Conservation (phyloP, 176 grass and related monocot species). For the Hordeum vulgare region DNA sequence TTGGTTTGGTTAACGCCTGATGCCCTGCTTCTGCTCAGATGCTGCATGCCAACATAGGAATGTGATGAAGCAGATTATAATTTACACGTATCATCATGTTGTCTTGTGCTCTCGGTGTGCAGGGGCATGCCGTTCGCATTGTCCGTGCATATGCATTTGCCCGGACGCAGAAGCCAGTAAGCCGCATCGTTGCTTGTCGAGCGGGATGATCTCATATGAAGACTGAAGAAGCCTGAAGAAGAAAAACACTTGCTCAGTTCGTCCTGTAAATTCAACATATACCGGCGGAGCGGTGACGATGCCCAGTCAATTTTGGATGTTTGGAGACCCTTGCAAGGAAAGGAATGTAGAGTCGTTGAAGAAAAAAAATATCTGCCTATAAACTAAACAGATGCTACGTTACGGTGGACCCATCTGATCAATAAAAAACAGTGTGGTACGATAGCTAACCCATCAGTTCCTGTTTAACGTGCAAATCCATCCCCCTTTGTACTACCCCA, state of each 20-base stretch:
- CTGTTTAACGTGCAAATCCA: background rate
- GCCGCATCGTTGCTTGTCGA: constrained; percentile 3
- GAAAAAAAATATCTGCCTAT: background rate
- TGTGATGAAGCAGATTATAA: background rate
- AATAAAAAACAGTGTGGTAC: background rate
- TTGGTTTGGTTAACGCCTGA: background rate
- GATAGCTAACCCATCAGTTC: background rate
- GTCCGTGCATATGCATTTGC: background rate
- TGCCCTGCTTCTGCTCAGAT: background rate
- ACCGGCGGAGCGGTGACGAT: background rate
- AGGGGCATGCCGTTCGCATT: constrained; percentile 29
- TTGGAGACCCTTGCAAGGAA: background rate
- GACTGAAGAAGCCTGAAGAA: background rate
- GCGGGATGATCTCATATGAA: background rate
- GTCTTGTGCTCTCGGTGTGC: background rate
- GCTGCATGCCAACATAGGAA: background rate
- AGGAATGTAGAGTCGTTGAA: no score
- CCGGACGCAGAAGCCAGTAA: constrained; percentile 8
- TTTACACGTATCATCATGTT: background rate
- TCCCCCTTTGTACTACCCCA: background rate
- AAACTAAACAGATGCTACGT: background rate
- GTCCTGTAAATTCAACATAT: background rate
- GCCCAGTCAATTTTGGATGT: background rate
- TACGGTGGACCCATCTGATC: constrained; percentile 18
- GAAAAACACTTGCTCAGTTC: background rate